Evolutionary conservation across 2,329 filamentous ascomycete genomes (phyloP), one percentile per base, ranked within the genome.

Genomic region (Davidsoniella neocaledoniae): DNA sequence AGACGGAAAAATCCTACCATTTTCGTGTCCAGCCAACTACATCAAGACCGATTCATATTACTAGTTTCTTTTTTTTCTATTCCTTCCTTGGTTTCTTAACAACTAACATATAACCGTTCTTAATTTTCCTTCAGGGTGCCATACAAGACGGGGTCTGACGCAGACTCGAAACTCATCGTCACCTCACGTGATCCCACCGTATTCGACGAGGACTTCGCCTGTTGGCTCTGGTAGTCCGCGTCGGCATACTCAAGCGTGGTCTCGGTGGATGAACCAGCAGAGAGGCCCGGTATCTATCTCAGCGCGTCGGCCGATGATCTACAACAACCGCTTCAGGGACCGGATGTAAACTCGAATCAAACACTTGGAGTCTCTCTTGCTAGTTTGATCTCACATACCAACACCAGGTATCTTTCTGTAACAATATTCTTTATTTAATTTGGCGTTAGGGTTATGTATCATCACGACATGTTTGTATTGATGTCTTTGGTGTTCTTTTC

Each of bases 231-330:
- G 41, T 19, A 38, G 19, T 25, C 26, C 39, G 29, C 37, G 50
- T 21, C 49, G 43, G 36, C 47, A 51, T 38, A 51, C 53, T 33
- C 46, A 49, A 44, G 49, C 47, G 10, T 55, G 54, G 54, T 29
- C 40, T 17, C 50, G 33, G 10, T 55, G 53, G 53, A 55, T 55
- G 53, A 47, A 43, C 42, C 49, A 46, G 39, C 53, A 55, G 43
- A 53, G 39, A 6, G 52, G 43, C 40, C 51, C 33, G 16, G 25
- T 42, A 21, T 12, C 40, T 43, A 50, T 46, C 12, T 9, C 29
- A 1, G 8, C 29, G 4, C 29, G 29, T 12, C 29, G 29, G 29
- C 29, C 29, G 9, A 33, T 12, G 29, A 33, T 33, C 29, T 33
- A 33, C 29, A 50, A 43, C 36, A 26, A 37, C n/a, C 49, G 49